phyloP scores from a whole-genome alignment of 2,329 filamentous ascomycete species.

The Purpureocillium takamizusanense region DNA sequence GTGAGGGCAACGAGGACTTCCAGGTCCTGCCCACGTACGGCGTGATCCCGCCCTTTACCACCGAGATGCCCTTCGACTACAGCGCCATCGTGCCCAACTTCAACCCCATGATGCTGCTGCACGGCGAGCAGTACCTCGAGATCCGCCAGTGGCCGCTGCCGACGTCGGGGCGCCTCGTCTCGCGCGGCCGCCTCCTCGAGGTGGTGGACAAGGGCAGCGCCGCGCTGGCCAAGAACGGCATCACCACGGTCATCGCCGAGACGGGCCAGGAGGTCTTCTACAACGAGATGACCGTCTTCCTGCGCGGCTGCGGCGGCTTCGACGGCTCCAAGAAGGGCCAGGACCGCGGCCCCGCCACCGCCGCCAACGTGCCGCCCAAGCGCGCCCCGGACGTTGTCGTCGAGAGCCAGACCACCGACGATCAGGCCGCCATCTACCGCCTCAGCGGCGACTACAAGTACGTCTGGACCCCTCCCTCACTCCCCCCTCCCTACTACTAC shows the following conservation, averaged over 20 bases:
- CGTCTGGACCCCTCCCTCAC: conserved; percentile 13
- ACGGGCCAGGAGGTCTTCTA: conserved; percentile 91
- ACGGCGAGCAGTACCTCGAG: conserved; percentile 98
- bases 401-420: conserved; percentile 77
- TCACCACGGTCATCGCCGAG: conserved; percentile 74
- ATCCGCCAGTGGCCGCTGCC: conserved; percentile 87
- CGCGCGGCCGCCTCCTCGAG: conserved; percentile 75
- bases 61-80: conserved; percentile 69
- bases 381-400: conserved; percentile 72
- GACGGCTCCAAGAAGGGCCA: conserved; percentile 69
- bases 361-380: conserved; percentile 67
- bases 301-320: conserved; percentile 85
- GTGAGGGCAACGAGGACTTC: conserved; percentile 83
- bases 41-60: conserved; percentile 89
- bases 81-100: conserved; percentile 89
- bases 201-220: conserved; percentile 93
- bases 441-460: conserved; percentile 87
- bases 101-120: conserved; percentile 95
- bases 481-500: too few relatives aligned
- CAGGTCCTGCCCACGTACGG: conserved; percentile 92
- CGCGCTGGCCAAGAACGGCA: conserved; percentile 71
- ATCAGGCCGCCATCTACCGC: conserved; percentile 90
- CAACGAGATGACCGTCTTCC: conserved; percentile 90
- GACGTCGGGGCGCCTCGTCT: conserved; percentile 68
- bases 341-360: conserved; percentile 73